A percentile compares a stretch with the other conserved stretches of the same genome.
Conservation (phyloP, 108 stramenopile genomes). For the Mediolabrus comicus region DNA sequence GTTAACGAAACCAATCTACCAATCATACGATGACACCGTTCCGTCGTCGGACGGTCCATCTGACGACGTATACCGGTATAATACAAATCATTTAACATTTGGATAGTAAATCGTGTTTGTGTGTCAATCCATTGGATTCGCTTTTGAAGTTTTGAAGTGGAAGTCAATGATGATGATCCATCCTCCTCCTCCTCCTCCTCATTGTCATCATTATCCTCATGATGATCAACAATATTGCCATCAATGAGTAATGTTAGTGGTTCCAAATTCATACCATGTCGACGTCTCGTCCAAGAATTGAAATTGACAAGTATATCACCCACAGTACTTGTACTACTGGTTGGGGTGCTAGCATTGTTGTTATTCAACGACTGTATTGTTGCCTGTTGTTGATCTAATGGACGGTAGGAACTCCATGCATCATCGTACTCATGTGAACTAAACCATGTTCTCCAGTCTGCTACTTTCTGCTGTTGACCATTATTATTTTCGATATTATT, state of each 20-base stretch:
- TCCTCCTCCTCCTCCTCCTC: no score
- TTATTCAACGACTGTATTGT: not conserved
- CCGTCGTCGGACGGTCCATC: conserved; percentile 16
- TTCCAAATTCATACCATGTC: conserved; percentile 41
- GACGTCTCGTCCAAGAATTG: conserved; percentile 14
- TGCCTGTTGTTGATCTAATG: not conserved
- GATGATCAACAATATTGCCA: not conserved
- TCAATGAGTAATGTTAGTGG: conserved; percentile 1
- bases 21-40: conserved; percentile 40
- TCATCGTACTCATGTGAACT: conserved; percentile 34
- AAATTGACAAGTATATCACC: not conserved
- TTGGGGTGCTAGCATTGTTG: not conserved
- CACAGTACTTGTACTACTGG: not conserved
- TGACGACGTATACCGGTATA: conserved; percentile 23
- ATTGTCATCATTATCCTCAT: not conserved
- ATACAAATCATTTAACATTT: conserved; percentile 34
- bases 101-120: conserved; percentile 30
- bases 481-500: not conserved
- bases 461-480: not conserved
- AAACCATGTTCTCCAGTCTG: conserved; percentile 36
- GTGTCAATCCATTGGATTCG: conserved; percentile 16
- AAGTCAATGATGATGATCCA: not conserved
- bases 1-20: conserved; percentile 25
- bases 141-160: not conserved
- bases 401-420: conserved; percentile 34